phyloP scores from a whole-genome alignment of 177 flowering plant species.

The Vitis hybrid region DNA sequence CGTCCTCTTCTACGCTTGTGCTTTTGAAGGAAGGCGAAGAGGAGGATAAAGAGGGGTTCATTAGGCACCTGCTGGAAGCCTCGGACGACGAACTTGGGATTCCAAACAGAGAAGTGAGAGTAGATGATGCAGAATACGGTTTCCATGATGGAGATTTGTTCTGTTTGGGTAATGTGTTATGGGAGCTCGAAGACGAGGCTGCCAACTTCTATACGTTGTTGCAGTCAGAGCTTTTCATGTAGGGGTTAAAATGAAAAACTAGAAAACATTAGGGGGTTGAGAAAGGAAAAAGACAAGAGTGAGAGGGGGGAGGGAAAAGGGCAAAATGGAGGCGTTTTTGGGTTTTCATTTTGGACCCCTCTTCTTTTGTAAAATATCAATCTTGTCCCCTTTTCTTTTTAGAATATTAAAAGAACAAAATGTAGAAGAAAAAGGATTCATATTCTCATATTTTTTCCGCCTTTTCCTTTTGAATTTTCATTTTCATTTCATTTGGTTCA shows the following conservation, averaged over 20 bases:
- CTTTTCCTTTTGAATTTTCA: background rate
- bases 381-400: background rate
- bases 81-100: slow-evolving; percentile 88
- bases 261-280: background rate
- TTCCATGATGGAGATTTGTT: slow-evolving; percentile 17
- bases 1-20: slow-evolving; percentile 7
- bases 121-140: slow-evolving; percentile 10
- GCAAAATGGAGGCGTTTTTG: slow-evolving; percentile 6
- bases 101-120: slow-evolving; percentile 32
- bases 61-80: slow-evolving; percentile 75
- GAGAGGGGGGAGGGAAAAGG: background rate
- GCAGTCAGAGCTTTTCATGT: slow-evolving; percentile 74
- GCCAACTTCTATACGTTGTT: slow-evolving; percentile 66
- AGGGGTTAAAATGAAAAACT: slow-evolving; percentile 18
- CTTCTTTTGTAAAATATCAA: slow-evolving; percentile 2
- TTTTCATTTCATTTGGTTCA: too few relatives aligned
- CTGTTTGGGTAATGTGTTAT: slow-evolving; percentile 39
- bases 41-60: slow-evolving; percentile 47
- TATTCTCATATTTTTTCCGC: background rate
- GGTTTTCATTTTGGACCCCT: slow-evolving; percentile 21
- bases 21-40: slow-evolving; percentile 18
- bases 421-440: slow-evolving; percentile 6
- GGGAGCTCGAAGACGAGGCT: slow-evolving; percentile 78
- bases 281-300: background rate
- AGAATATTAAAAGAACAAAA: slow-evolving; percentile 1